These are phyloP conservation scores for Colletotrichum tofieldiae DNA, from an alignment of 2,329 filamentous ascomycete genomes.

Conservation along the genomic window DNA sequence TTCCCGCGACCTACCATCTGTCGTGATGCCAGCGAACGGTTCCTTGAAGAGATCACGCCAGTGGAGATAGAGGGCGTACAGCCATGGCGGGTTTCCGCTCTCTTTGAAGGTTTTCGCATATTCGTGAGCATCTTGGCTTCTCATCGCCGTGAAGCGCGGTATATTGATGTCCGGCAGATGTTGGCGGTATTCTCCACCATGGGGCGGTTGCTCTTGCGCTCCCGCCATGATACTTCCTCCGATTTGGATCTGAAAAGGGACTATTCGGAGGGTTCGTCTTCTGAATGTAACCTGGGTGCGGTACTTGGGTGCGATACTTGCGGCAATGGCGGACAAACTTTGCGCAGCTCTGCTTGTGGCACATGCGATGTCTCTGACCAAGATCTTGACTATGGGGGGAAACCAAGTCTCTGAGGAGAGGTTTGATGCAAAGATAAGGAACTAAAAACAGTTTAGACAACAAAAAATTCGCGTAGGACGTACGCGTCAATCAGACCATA, in stretches of 20 bases:
- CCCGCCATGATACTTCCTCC: slow-evolving; percentile 1
- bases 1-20: slow-evolving; percentile 66
- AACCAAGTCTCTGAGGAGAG: not conserved
- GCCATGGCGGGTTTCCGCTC: slow-evolving; percentile 75
- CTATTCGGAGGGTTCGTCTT: not conserved
- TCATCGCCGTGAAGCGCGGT: slow-evolving; percentile 75
- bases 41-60: slow-evolving; percentile 74
- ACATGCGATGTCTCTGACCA: not conserved
- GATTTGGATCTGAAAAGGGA: not conserved
- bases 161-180: slow-evolving; percentile 74
- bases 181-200: slow-evolving; percentile 64
- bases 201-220: slow-evolving; percentile 7
- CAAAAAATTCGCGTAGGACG: not conserved
- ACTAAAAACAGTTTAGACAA: not conserved
- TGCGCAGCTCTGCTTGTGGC: not conserved
- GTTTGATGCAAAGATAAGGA: too few relatives aligned
- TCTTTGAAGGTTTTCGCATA: slow-evolving; percentile 75
- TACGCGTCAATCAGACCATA: not conserved
- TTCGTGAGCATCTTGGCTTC: slow-evolving; percentile 73
- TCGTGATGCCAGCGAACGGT: slow-evolving; percentile 80
- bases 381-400: not conserved
- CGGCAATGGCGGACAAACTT: not conserved
- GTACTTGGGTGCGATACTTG: not conserved
- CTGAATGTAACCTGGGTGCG: not conserved
- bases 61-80: slow-evolving; percentile 73